Evolutionary conservation across 495 filamentous ascomycete genomes (phyloP).

Genomic region (Lophium mytilinum): DNA sequence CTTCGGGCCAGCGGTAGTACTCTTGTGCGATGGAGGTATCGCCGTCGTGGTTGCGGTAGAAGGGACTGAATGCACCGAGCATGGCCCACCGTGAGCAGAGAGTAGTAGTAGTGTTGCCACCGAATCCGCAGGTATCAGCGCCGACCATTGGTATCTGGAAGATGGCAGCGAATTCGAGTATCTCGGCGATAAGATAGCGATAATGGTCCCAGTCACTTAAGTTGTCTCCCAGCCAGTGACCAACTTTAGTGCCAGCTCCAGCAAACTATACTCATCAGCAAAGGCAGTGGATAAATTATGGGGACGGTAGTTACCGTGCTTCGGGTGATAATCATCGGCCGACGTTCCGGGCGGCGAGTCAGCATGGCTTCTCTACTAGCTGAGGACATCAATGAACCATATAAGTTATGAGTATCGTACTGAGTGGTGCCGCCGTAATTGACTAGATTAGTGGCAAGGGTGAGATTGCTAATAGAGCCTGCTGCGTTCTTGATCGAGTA

Average conservation of each 20-base stretch:
- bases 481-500: slow-evolving; percentile 70
- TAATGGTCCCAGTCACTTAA: slow-evolving; percentile 65
- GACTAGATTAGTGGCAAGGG: slow-evolving; percentile 60
- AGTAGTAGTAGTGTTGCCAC: slow-evolving; percentile 60
- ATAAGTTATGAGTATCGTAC: slow-evolving; percentile 82
- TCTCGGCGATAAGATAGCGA: slow-evolving; percentile 55
- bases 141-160: slow-evolving; percentile 86
- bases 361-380: slow-evolving; percentile 61
- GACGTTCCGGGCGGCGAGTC: slow-evolving; percentile 52
- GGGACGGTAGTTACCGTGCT: slow-evolving; percentile 41
- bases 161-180: slow-evolving; percentile 67
- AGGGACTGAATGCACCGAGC: slow-evolving; percentile 73
- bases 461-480: slow-evolving; percentile 17
- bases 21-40: slow-evolving; percentile 51
- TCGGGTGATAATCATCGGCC: slow-evolving; percentile 76
- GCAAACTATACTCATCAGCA: slow-evolving; percentile 42
- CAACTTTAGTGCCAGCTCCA: slow-evolving; percentile 68
- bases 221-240: slow-evolving; percentile 89
- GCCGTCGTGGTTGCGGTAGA: slow-evolving; percentile 74
- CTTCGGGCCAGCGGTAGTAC: slow-evolving; percentile 64
- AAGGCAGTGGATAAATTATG: too few relatives aligned
- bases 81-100: slow-evolving; percentile 79
- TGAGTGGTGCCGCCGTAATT: slow-evolving; percentile 64
- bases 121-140: slow-evolving; percentile 75
- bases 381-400: slow-evolving; percentile 78